phyloP scores from a whole-genome alignment of 1,284 basidiomycete species.

The Bjerkandera adusta region DNA sequence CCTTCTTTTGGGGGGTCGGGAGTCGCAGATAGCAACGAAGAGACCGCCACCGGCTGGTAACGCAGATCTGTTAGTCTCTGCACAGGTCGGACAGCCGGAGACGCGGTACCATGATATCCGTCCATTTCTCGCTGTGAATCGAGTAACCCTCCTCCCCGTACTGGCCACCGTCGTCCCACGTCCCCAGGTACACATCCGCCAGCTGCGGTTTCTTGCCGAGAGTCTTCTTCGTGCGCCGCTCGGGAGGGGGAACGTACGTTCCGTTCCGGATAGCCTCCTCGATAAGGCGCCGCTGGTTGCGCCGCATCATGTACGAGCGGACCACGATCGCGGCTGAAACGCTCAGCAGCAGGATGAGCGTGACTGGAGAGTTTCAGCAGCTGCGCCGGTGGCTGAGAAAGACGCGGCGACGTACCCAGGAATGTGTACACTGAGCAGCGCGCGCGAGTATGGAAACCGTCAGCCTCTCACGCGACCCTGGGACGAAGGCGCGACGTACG shows the following conservation, averaged over 20 bases:
- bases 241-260: slow-evolving; percentile 6
- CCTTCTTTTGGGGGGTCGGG: background rate
- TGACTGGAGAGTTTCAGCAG: slow-evolving; percentile 3
- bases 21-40: background rate
- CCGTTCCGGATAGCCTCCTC: slow-evolving; percentile 17
- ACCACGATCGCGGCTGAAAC: slow-evolving; percentile 12
- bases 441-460: too few relatives aligned
- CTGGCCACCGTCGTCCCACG: background rate
- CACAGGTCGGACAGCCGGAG: background rate
- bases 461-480: background rate
- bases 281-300: slow-evolving; percentile 6
- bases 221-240: background rate
- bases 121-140: background rate
- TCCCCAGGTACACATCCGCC: slow-evolving; percentile 4
- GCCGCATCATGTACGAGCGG: slow-evolving; percentile 7
- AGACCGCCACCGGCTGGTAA: background rate
- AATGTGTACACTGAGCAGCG: slow-evolving; percentile 16
- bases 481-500: background rate
- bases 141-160: background rate
- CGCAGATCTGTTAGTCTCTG: background rate
- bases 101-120: background rate
- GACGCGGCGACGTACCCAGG: slow-evolving; percentile 7
- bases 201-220: slow-evolving; percentile 9
- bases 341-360: slow-evolving; percentile 10
- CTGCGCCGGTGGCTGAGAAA: background rate